Percentiles rank a stretch among this genome's conserved stretches.
Evolutionary conservation across 2,329 filamentous ascomycete species (phyloP).

Genomic region (Leptographium radiaticola): DNA sequence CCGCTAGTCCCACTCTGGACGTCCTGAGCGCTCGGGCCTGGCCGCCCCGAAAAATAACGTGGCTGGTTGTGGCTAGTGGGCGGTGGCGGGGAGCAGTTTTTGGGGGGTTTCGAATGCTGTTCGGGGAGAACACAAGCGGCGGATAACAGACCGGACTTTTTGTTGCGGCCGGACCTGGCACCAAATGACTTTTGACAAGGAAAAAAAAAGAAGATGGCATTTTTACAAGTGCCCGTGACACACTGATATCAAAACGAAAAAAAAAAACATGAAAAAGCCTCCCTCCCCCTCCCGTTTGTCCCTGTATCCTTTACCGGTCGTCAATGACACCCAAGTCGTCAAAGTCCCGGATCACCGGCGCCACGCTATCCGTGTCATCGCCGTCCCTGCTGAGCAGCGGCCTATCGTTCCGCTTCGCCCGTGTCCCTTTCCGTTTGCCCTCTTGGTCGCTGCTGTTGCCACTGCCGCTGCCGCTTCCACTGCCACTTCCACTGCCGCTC

Average conservation of each 20-base stretch:
- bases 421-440: neutral
- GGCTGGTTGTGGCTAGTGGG: neutral
- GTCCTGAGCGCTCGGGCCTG: neutral
- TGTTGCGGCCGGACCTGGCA: too few relatives aligned
- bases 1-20: neutral
- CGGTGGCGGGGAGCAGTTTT: neutral
- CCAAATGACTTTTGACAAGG: too few relatives aligned
- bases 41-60: neutral
- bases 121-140: too few relatives aligned
- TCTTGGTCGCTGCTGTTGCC: neutral
- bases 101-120: neutral
- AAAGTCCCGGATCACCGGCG: constrained; percentile 23
- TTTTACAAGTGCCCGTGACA: too few relatives aligned
- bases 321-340: constrained; percentile 22
- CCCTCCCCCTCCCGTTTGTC: too few relatives aligned
- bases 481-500: constrained; percentile 7
- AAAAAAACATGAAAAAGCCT: too few relatives aligned
- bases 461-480: constrained; percentile 3
- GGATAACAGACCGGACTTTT: too few relatives aligned
- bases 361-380: constrained; percentile 13
- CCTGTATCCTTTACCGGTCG: neutral
- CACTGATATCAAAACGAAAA: too few relatives aligned
- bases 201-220: too few relatives aligned
- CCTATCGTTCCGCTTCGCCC: constrained; percentile 6
- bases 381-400: constrained; percentile 11